Percentiles rank a stretch among this genome's conserved stretches.
Conservation (phyloP, 2,329 filamentous ascomycete species). For the Sclerotinia nivalis region DNA sequence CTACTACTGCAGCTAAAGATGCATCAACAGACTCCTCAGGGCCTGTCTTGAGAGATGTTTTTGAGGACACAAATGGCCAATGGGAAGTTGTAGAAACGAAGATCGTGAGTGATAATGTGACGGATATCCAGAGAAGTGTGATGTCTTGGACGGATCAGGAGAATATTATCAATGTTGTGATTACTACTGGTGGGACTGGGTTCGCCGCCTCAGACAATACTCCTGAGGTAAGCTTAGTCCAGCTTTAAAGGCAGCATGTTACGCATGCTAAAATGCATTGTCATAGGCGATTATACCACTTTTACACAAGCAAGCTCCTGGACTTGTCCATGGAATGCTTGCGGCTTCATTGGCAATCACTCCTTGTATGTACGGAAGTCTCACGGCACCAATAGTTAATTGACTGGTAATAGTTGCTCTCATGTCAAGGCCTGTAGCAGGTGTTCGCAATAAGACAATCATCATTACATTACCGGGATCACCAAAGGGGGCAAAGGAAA, state of each 20-base stretch:
- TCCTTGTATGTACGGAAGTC: slow-evolving; percentile 65
- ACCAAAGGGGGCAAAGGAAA: slow-evolving; percentile 92
- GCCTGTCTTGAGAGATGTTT: slow-evolving; percentile 65
- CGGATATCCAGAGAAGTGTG: slow-evolving; percentile 74
- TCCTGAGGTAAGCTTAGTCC: slow-evolving; percentile 66
- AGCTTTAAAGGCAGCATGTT: not conserved
- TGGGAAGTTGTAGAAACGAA: slow-evolving; percentile 70
- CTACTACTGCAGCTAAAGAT: slow-evolving; percentile 82
- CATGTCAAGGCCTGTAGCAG: slow-evolving; percentile 93
- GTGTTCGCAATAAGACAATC: slow-evolving; percentile 76
- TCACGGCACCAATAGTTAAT: slow-evolving; percentile 18
- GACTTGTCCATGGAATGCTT: slow-evolving; percentile 94
- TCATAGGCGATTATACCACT: slow-evolving; percentile 72
- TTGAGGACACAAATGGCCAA: slow-evolving; percentile 66
- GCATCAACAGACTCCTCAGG: slow-evolving; percentile 76
- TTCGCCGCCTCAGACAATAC: slow-evolving; percentile 85
- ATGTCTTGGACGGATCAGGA: slow-evolving; percentile 70
- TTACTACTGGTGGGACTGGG: slow-evolving; percentile 91
- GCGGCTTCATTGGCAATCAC: slow-evolving; percentile 81
- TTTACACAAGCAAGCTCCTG: slow-evolving; percentile 82
- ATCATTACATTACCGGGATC: slow-evolving; percentile 91
- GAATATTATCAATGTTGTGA: slow-evolving; percentile 68
- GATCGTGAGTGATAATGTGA: slow-evolving; percentile 77
- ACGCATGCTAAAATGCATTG: slow-evolving; percentile 15
- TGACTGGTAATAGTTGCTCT: slow-evolving; percentile 69